Evolutionary conservation across 2,329 filamentous ascomycete species (phyloP), one percentile per base, ranked within the genome.

Genomic region (Colletotrichum sp.): DNA sequence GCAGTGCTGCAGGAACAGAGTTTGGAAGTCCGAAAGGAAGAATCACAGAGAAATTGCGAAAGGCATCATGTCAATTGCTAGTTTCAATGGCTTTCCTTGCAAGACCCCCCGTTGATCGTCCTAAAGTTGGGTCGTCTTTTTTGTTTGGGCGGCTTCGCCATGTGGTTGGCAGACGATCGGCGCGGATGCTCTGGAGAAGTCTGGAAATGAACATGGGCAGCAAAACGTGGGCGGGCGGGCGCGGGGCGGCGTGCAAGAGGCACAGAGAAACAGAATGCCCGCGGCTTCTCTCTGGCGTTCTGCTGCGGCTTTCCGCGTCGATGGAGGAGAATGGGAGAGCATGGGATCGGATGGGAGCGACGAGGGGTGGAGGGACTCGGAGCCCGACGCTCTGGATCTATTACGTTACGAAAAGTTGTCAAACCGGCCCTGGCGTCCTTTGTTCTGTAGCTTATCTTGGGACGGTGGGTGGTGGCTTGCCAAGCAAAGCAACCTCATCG

Each of bases 361-460:
- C 27, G 57, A 62, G 57, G 57, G 19, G 59, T 8, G 30, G 8
- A 22, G 9, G 22, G 27, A 34, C 15, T 29, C 25, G 34, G 36
- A 27, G 34, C 74, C 74, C 74, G 71, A 30, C 64, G 36, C 72
- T 59, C 76, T 77, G 72, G 72, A 76, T 76, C 64, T 44, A 72
- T 76, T 76, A 76, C 72, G 72, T 76, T 76, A 77, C 69, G 49
- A 55, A 69, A 62, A 72, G 29, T 25, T 66, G 69, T 76, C 69
- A 72, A 59, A 52, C 22, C 39, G 34, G 59, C 32, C 19, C 63
- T 52, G 57, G 32, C 30, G n/a, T 8, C 25, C 30, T 27, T 22
- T 59, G 61, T 19, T 57, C 19, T 15, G 16, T 36, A 66, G 44
- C 44, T 70, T 49, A 71, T 77, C 68, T 66, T 44, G 25, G 36